These are phyloP conservation scores for Ogataea degrootiae DNA, from an alignment of 805 yeast genomes.

Conservation along the genomic window DNA sequence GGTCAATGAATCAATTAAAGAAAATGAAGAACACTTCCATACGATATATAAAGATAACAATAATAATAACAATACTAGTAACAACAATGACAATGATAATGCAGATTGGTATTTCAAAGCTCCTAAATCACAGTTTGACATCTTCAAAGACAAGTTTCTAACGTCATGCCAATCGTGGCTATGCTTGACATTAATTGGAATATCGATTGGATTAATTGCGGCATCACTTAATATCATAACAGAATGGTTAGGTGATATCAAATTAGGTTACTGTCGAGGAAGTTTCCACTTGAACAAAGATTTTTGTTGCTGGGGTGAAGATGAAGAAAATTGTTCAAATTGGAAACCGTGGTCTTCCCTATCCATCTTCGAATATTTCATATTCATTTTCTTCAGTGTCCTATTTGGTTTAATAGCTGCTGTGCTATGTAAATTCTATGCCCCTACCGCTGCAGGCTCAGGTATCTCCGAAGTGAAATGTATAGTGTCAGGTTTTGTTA, in stretches of 20 bases:
- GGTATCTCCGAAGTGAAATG: conserved; percentile 97
- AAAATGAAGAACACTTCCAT: conserved; percentile 33
- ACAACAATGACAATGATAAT: conserved; percentile 3
- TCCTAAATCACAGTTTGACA: conserved; percentile 5
- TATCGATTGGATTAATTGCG: conserved; percentile 76
- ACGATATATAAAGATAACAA: conserved; percentile 11
- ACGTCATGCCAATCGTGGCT: conserved; percentile 59
- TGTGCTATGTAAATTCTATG: conserved; percentile 58
- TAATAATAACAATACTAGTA: conserved; percentile 1
- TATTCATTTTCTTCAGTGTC: conserved; percentile 57
- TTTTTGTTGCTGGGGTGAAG: conserved; percentile 78
- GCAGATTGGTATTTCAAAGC: neutral
- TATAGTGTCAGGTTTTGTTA: conserved; percentile 83
- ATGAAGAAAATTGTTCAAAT: conserved; percentile 44
- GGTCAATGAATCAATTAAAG: conserved; percentile 55
- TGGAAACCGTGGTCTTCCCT: conserved; percentile 68
- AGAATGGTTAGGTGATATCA: conserved; percentile 76
- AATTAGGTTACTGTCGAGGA: conserved; percentile 71
- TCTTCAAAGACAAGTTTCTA: conserved; percentile 24
- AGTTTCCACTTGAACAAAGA: conserved; percentile 66
- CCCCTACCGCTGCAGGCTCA: conserved; percentile 94
- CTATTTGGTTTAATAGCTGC: conserved; percentile 64
- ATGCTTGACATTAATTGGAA: conserved; percentile 70
- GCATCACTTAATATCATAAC: conserved; percentile 77
- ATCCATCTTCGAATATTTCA: conserved; percentile 38